A percentile compares a stretch with the other conserved stretches of the same genome.
Conservation (phyloP, 768 basidiomycete species). For the Udeniomyces megalosporus region DNA sequence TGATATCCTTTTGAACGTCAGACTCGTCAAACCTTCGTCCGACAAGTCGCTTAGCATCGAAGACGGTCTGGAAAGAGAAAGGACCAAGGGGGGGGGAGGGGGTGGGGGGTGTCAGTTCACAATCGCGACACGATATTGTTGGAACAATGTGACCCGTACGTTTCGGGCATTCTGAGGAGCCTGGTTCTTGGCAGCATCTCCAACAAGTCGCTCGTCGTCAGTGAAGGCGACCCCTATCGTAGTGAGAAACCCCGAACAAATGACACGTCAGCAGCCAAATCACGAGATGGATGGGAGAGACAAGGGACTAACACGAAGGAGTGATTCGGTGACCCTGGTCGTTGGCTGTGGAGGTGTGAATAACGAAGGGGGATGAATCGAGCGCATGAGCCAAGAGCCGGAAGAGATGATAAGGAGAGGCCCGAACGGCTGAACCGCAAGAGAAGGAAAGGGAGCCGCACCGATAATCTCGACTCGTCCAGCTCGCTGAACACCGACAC, state of each 20-base stretch:
- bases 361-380: not conserved
- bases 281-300: slow-evolving; percentile 33
- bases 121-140: too few relatives aligned
- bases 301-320: slow-evolving; percentile 52
- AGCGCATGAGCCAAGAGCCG: not conserved
- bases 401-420: not conserved
- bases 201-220: slow-evolving; percentile 39
- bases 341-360: slow-evolving; percentile 34
- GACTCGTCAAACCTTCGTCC: slow-evolving; percentile 43
- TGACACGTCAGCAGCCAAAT: slow-evolving; percentile 49
- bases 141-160: slow-evolving; percentile 16
- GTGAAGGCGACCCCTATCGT: slow-evolving; percentile 6
- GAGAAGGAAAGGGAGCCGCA: not conserved
- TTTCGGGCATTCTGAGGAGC: slow-evolving; percentile 80
- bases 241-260: slow-evolving; percentile 35
- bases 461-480: slow-evolving; percentile 65
- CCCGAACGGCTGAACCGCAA: too few relatives aligned
- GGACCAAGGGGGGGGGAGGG: slow-evolving; percentile 85
- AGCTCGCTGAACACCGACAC: slow-evolving; percentile 77
- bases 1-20: slow-evolving; percentile 65
- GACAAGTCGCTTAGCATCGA: slow-evolving; percentile 18
- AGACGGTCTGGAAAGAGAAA: slow-evolving; percentile 16
- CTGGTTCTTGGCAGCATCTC: slow-evolving; percentile 93
- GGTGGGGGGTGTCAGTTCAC: slow-evolving; percentile 34
- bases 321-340: slow-evolving; percentile 82